These are phyloP conservation scores for Gypsophila paniculata DNA, from an alignment of 179 eudicot genomes.

Conservation along the genomic window DNA sequence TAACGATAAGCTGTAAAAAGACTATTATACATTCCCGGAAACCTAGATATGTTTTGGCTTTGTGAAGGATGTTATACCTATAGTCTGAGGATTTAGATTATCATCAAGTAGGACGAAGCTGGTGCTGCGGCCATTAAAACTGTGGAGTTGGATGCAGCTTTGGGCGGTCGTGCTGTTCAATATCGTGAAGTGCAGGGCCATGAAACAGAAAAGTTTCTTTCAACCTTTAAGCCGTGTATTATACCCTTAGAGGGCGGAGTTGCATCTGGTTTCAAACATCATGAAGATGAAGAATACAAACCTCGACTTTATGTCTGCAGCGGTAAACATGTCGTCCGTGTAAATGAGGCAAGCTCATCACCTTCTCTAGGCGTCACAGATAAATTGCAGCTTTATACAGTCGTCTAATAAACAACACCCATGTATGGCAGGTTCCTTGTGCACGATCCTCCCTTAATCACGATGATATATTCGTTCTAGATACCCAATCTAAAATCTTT, in stretches of 20 bases:
- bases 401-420: constrained; percentile 10
- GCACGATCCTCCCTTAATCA: constrained; percentile 93
- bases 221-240: constrained; percentile 94
- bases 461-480: constrained; percentile 85
- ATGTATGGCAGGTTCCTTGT: constrained; percentile 67
- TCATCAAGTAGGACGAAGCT: constrained; percentile 80
- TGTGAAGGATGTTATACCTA: constrained; percentile 3
- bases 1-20: not conserved
- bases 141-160: constrained; percentile 89
- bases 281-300: constrained; percentile 67
- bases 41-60: not conserved
- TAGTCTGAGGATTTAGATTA: constrained; percentile 25
- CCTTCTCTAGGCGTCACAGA: constrained; percentile 4
- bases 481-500: constrained; percentile 80
- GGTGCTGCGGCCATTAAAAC: constrained; percentile 85
- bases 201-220: constrained; percentile 93
- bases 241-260: constrained; percentile 92
- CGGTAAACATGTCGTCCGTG: constrained; percentile 92
- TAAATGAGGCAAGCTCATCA: constrained; percentile 66
- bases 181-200: constrained; percentile 95
- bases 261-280: constrained; percentile 91
- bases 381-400: constrained; percentile 7
- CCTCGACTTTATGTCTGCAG: constrained; percentile 69
- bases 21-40: not conserved
- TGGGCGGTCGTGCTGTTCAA: constrained; percentile 97